Base-by-base conservation (phyloP, 148 eudicot species). In the Camellia sinensis region DNA sequence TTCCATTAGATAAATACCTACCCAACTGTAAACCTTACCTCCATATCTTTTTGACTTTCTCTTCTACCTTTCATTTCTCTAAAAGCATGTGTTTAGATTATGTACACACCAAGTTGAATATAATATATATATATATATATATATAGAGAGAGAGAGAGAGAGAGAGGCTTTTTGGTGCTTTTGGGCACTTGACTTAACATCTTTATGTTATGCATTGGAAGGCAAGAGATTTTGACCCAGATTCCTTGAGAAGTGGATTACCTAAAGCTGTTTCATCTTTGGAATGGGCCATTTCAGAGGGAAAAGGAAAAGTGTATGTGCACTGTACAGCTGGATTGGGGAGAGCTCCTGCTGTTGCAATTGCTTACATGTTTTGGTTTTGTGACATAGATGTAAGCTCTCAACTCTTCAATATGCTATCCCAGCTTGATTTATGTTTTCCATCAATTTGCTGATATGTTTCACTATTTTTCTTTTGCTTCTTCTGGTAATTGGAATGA, bases 291-390 rank as follows among this genome's bases (percentile, higher is more conserved):
- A 82, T 95, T 80, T 91, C 92, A 19, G 93, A 95, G 77, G 94
- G 93, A 3, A 93, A 89, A 75, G 98, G 97, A 83, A 91, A 86
- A 88, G 91, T 89, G 3, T 95, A 95, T 53, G 91, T 95, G 72
- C 97, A 95, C 82, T 95, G 98, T 86, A 93, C 98, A 14, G 98
- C 98, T 60, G 98, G 98, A 80, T 84, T 95, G 59, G 98, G 98
- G 37, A 89, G 98, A 78, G 97, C 98, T n/a, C 98, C 98, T 57
- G 98, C 97, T 71, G 92, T 91, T 82, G 91, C 96, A 5, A 90
- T 95, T 80, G 92, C 98, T 60, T 93, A 95, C 84, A 90, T 95
- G 93, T 95, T 90, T 89, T 95, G 98, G 98, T 95, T 95, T 60
- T 83, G 89, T 75, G 90, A 79, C 78, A 93, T 90, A 93, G 87